phyloP scores from a whole-genome alignment of 768 basidiomycete species.

The Boletus sensibilis region DNA sequence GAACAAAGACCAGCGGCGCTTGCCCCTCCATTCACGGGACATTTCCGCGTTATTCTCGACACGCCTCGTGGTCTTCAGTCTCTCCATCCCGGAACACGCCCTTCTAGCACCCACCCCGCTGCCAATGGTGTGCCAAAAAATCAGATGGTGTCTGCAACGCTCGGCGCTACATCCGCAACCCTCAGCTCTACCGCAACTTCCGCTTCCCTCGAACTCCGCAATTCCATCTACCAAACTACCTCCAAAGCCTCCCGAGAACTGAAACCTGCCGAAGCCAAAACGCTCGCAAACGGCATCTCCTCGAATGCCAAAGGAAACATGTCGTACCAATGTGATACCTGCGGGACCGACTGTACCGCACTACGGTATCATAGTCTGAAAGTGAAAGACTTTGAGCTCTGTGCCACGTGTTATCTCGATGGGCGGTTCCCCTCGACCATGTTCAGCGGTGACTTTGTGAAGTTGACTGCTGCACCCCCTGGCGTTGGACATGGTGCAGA shows the following conservation, averaged over 20 bases:
- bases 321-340: conserved; percentile 85
- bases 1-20: conserved; percentile 92
- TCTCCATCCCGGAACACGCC: conserved; percentile 78
- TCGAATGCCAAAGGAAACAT: conserved; percentile 48
- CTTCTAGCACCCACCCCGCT: conserved; percentile 42
- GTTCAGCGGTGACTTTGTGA: conserved; percentile 97
- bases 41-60: conserved; percentile 96
- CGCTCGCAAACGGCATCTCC: conserved; percentile 52
- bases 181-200: conserved; percentile 33
- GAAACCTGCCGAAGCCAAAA: conserved; percentile 62
- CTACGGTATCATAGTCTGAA: conserved; percentile 92
- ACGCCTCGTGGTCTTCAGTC: conserved; percentile 96
- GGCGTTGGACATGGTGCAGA: conserved; percentile 39
- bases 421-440: conserved; percentile 95
- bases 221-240: conserved; percentile 85
- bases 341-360: conserved; percentile 88
- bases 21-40: conserved; percentile 96
- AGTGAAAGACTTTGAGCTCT: conserved; percentile 88
- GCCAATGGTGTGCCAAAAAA: conserved; percentile 50
- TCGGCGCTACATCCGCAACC: conserved; percentile 20
- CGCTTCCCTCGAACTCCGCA: conserved; percentile 84
- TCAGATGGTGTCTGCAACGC: conserved; percentile 22
- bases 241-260: conserved; percentile 78
- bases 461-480: conserved; percentile 50
- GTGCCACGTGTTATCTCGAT: conserved; percentile 89